phyloP scores from a whole-genome alignment of 306 rosid genomes.

The Begonia loranthoides region DNA sequence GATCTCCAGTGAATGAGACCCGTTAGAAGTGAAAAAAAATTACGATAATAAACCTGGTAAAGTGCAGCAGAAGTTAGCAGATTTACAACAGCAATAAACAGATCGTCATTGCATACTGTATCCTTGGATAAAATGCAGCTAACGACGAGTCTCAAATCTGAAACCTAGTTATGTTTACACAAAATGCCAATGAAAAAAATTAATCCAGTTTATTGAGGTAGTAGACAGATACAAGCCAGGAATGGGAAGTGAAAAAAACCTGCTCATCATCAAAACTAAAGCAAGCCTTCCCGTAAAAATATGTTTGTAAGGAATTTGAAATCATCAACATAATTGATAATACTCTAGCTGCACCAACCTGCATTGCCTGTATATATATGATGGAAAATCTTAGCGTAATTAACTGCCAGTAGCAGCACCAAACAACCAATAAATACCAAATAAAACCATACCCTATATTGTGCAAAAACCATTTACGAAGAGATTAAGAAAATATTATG shows the following conservation, averaged over 20 bases:
- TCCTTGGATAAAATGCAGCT: constrained; percentile 50
- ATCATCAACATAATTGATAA: constrained; percentile 47
- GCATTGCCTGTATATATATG: constrained; percentile 39
- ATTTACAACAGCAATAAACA: constrained; percentile 59
- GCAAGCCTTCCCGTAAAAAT: constrained; percentile 45
- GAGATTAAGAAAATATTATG: no score
- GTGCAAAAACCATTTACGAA: no score
- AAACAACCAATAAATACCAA: not conserved
- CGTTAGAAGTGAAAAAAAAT: not conserved
- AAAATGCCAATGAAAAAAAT: not conserved
- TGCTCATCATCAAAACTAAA: constrained; percentile 58
- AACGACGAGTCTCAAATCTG: constrained; percentile 45
- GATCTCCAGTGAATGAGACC: constrained; percentile 4
- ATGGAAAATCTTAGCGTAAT: no score
- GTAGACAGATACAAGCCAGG: not conserved
- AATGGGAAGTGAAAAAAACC: constrained; percentile 24
- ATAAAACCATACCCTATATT: not conserved
- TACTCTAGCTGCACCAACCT: constrained; percentile 69
- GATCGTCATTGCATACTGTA: constrained; percentile 53
- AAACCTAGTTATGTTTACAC: constrained; percentile 22
- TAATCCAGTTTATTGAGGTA: constrained; percentile 7
- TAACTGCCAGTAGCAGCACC: not conserved
- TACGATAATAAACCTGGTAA: constrained; percentile 47
- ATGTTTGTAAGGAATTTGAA: constrained; percentile 46
- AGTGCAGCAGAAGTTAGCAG: constrained; percentile 65